Evolutionary conservation across 2,329 filamentous ascomycete genomes (phyloP).

Genomic region (Xylariales sp.): DNA sequence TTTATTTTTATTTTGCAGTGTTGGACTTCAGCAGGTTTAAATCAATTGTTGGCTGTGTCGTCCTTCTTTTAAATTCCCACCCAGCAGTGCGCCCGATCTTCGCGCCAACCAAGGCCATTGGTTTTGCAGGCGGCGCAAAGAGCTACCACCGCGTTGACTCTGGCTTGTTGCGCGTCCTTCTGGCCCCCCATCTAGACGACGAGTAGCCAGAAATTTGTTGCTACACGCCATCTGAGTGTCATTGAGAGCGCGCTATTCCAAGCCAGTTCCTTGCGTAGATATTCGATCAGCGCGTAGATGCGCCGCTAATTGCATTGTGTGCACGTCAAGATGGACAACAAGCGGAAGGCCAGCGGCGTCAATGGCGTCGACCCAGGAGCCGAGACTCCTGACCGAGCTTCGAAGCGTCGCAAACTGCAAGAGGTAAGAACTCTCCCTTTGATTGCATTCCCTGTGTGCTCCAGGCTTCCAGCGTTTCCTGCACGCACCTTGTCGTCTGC

Average conservation of each 20-base stretch:
- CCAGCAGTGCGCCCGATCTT: too few relatives aligned
- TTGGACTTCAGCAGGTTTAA: too few relatives aligned
- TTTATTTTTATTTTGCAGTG: too few relatives aligned
- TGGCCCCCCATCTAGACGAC: too few relatives aligned
- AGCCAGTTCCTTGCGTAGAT: too few relatives aligned
- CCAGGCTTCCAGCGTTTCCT: background rate
- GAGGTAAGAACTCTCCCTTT: conserved; percentile 34
- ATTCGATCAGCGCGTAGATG: too few relatives aligned
- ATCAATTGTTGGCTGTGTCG: too few relatives aligned
- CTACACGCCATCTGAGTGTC: too few relatives aligned
- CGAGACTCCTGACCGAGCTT: conserved; percentile 47
- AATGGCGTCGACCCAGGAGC: conserved; percentile 35
- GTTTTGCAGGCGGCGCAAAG: conserved; percentile 6
- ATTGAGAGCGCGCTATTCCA: conserved; percentile 3
- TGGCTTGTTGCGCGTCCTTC: conserved; percentile 9
- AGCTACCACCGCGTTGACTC: conserved; percentile 5
- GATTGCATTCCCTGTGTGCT: background rate
- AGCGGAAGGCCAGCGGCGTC: conserved; percentile 46
- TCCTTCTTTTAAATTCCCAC: too few relatives aligned
- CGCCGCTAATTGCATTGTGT: too few relatives aligned
- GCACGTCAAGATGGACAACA: conserved; percentile 51
- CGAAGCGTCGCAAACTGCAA: conserved; percentile 51
- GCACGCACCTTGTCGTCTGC: background rate
- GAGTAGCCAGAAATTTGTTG: too few relatives aligned
- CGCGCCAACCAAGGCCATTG: too few relatives aligned